A percentile compares a stretch with the other conserved stretches of the same genome.
phyloP scores from a whole-genome alignment of 257 asterid species.

The Lycium ferocissimum region DNA sequence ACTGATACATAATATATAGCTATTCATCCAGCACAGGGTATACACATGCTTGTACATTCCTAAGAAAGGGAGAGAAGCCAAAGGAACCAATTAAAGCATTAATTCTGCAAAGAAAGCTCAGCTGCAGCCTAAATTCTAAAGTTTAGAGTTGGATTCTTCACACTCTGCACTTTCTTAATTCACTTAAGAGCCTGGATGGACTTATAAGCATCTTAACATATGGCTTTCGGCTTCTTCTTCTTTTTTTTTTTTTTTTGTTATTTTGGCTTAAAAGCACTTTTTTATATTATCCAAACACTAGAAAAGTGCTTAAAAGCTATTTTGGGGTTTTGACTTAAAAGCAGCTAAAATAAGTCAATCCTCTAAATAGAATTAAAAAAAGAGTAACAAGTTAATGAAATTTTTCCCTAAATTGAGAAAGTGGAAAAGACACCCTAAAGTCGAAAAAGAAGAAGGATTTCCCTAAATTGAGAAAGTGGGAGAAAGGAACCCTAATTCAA shows the following conservation, averaged over 20 bases:
- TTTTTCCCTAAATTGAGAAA: constrained; percentile 7
- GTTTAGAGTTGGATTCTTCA: constrained; percentile 4
- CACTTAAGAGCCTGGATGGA: too few species aligned
- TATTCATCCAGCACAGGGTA: constrained; percentile 9
- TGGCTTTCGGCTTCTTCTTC: too few species aligned
- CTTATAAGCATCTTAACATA: too few species aligned
- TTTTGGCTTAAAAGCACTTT: too few species aligned
- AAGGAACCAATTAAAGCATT: neutral
- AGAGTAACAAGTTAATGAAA: neutral
- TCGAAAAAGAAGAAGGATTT: too few species aligned
- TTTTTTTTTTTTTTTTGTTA: too few species aligned
- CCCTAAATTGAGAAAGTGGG: too few species aligned
- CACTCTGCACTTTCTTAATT: neutral
- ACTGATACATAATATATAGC: constrained; percentile 1
- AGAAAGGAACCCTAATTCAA: constrained; percentile 46
- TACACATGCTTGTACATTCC: neutral
- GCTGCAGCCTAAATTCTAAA: neutral
- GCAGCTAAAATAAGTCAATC: too few species aligned
- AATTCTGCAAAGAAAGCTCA: neutral
- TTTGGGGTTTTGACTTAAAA: too few species aligned
- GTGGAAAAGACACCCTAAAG: neutral
- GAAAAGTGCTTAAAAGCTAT: too few species aligned
- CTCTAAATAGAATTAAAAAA: neutral
- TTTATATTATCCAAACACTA: too few species aligned
- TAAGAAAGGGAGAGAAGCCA: neutral